phyloP scores from a whole-genome alignment of 139 green algal genomes.

The Chlamydomonas sphaeroides region DNA sequence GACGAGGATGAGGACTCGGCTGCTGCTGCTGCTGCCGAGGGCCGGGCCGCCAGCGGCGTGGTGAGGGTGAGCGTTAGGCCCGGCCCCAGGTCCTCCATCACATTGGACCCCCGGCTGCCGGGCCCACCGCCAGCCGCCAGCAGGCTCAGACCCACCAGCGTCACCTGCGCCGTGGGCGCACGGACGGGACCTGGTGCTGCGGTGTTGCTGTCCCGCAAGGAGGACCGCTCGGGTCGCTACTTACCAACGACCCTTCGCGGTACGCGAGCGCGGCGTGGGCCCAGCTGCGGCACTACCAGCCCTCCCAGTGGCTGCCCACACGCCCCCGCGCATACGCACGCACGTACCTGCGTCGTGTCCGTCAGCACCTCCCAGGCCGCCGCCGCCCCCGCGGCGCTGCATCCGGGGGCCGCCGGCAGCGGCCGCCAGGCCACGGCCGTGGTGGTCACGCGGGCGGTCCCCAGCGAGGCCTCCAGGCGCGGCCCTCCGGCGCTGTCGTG shows the following conservation, averaged over 20 bases:
- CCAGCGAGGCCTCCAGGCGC: constrained; percentile 82
- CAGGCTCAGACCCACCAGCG: constrained; percentile 53
- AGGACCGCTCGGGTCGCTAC: too few species aligned
- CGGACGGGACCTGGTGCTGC: too few species aligned
- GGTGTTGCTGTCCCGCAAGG: too few species aligned
- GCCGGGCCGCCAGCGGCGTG: constrained; percentile 45
- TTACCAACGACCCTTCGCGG: too few species aligned
- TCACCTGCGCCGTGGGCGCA: constrained; percentile 20
- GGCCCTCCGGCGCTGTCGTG: constrained; percentile 41
- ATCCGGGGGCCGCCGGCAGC: too few species aligned
- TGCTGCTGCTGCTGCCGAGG: too few species aligned
- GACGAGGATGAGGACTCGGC: not conserved
- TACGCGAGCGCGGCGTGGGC: too few species aligned
- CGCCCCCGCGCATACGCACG: too few species aligned
- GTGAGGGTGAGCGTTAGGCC: too few species aligned
- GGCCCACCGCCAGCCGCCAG: not conserved
- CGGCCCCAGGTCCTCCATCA: constrained; percentile 67
- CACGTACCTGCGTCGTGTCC: not conserved
- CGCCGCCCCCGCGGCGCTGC: too few species aligned
- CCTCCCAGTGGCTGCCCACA: too few species aligned
- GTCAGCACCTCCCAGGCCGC: not conserved
- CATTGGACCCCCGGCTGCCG: constrained; percentile 53
- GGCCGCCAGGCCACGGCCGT: constrained; percentile 60
- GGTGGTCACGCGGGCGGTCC: constrained; percentile 66
- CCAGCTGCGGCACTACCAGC: too few species aligned